Conservation (phyloP, 441 rosid genomes). For the Populus trichocarpa region DNA sequence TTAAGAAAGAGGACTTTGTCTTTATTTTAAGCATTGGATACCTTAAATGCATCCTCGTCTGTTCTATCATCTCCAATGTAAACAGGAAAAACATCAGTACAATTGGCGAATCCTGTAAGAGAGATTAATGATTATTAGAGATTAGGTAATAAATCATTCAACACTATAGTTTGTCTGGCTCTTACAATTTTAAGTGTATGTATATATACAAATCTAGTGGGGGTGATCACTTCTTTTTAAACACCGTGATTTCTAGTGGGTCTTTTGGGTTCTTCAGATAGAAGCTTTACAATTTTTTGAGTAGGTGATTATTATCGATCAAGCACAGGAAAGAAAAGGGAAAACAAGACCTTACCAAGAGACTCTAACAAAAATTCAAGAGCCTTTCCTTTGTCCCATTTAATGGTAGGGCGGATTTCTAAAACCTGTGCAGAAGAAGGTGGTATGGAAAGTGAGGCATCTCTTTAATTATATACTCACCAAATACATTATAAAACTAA, state of each 20-base stretch:
- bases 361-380: slow-evolving; percentile 86
- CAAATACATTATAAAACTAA: no score
- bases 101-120: slow-evolving; percentile 56
- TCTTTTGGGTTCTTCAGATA: not conserved
- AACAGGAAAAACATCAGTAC: slow-evolving; percentile 63
- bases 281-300: not conserved
- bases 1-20: not conserved
- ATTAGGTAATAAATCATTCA: not conserved
- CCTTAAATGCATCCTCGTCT: slow-evolving; percentile 94
- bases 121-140: not conserved
- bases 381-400: slow-evolving; percentile 99
- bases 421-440: slow-evolving; percentile 49
- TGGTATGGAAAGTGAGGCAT: slow-evolving; percentile 14
- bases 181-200: not conserved
- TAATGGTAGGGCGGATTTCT: slow-evolving; percentile 86
- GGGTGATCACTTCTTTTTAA: not conserved
- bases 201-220: not conserved
- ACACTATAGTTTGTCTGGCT: not conserved
- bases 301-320: not conserved
- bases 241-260: not conserved
- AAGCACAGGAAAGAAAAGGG: not conserved
- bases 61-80: slow-evolving; percentile 81
- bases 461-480: not conserved
- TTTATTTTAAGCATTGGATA: slow-evolving; percentile 27
- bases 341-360: slow-evolving; percentile 54